Percentiles rank a stretch among this genome's conserved stretches.
These are phyloP conservation scores for Debaryomyces udenii DNA, from an alignment of 1,139 yeast genomes.

Conservation along the genomic window DNA sequence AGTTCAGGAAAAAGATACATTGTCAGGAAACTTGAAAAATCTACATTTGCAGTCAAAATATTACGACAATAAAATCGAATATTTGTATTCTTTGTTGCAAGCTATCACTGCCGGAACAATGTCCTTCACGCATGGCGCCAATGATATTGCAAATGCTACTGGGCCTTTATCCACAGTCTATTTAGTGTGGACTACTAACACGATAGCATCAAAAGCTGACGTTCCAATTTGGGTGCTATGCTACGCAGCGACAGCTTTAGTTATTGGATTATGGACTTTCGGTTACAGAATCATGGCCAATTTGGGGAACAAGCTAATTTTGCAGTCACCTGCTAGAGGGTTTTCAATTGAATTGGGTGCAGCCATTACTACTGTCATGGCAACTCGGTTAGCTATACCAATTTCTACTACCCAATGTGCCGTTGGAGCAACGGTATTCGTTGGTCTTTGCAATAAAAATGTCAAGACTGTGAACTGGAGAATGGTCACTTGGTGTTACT, in stretches of 20 bases:
- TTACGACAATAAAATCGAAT: constrained; percentile 74
- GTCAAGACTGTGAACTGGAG: constrained; percentile 73
- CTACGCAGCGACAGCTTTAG: constrained; percentile 69
- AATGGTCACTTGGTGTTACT: constrained; percentile 71
- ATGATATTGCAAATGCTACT: constrained; percentile 78
- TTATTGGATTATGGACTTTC: constrained; percentile 71
- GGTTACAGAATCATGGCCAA: constrained; percentile 74
- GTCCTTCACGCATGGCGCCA: constrained; percentile 84
- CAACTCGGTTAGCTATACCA: constrained; percentile 72
- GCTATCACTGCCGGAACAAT: constrained; percentile 77
- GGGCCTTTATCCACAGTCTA: constrained; percentile 76
- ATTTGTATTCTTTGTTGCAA: constrained; percentile 69
- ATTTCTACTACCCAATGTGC: constrained; percentile 80
- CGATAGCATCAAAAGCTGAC: constrained; percentile 49
- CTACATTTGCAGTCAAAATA: constrained; percentile 63
- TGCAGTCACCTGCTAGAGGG: constrained; percentile 83
- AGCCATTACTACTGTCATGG: constrained; percentile 75
- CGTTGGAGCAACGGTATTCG: constrained; percentile 79
- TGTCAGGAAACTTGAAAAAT: constrained; percentile 46
- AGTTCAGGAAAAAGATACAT: constrained; percentile 32
- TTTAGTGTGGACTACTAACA: constrained; percentile 60
- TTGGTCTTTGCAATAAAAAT: constrained; percentile 73
- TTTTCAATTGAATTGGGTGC: constrained; percentile 79
- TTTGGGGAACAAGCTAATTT: constrained; percentile 74
- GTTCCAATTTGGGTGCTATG: constrained; percentile 76